A percentile compares a stretch with the other conserved stretches of the same genome.
These are phyloP conservation scores for Amphirosellinia nigrospora DNA, from an alignment of 495 filamentous ascomycete genomes.

Conservation along the genomic window DNA sequence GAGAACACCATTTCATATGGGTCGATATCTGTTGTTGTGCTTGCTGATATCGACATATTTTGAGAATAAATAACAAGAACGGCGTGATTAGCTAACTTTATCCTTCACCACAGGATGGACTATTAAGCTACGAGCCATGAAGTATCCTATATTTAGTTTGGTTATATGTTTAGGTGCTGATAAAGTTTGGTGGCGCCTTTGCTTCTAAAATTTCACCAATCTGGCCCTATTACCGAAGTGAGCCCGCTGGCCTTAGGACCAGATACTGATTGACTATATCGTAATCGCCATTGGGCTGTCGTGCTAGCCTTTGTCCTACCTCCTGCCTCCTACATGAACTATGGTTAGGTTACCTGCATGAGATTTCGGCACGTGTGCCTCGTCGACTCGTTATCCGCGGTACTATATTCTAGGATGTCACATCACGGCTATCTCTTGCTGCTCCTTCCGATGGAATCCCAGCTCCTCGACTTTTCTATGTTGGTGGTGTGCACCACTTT, in stretches of 20 bases:
- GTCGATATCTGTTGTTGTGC: not conserved
- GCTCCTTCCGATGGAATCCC: constrained; percentile 14
- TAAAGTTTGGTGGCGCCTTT: not conserved
- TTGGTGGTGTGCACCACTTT: not conserved
- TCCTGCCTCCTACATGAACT: not conserved
- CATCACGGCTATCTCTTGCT: constrained; percentile 19
- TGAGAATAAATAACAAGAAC: not conserved
- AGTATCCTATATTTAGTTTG: not conserved
- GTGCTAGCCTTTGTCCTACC: constrained; percentile 3
- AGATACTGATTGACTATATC: not conserved
- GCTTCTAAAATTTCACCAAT: not conserved
- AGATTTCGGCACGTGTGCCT: constrained; percentile 23
- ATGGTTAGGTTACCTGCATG: constrained; percentile 16
- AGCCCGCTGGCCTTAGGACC: not conserved
- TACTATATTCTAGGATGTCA: constrained; percentile 13
- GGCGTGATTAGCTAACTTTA: not conserved
- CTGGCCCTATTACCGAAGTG: not conserved
- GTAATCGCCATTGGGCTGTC: not conserved
- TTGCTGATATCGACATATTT: not conserved
- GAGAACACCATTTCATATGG: not conserved
- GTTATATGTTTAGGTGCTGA: not conserved
- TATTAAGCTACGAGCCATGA: not conserved
- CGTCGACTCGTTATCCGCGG: constrained; percentile 15
- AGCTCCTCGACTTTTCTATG: not conserved
- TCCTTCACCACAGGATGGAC: not conserved